Conservation (phyloP, 2,329 filamentous ascomycete genomes). For the Pseudogymnoascus sp. region DNA sequence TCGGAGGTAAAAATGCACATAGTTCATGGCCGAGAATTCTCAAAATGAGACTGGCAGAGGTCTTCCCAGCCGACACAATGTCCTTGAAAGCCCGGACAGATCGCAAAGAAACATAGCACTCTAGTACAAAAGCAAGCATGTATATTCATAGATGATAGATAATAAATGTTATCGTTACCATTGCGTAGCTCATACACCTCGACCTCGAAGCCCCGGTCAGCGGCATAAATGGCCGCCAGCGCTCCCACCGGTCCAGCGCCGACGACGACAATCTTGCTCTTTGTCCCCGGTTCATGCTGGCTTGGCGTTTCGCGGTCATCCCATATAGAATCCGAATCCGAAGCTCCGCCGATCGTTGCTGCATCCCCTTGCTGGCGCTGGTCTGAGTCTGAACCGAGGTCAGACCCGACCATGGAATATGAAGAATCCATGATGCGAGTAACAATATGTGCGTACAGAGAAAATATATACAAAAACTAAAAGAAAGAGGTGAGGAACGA, state of each 20-base stretch:
- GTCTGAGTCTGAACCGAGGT: neutral
- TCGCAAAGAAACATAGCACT: neutral
- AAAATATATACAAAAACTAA: neutral
- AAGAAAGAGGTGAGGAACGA: neutral
- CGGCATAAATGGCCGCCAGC: constrained; percentile 85
- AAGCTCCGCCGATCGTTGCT: neutral
- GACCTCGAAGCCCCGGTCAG: constrained; percentile 77
- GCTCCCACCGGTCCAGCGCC: constrained; percentile 92
- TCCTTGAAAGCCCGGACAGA: neutral
- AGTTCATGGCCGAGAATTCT: neutral
- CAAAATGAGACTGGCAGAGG: neutral
- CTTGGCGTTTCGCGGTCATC: neutral
- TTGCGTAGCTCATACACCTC: constrained; percentile 89
- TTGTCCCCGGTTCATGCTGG: neutral
- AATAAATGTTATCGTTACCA: constrained; percentile 46
- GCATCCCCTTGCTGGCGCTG: neutral
- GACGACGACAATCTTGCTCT: constrained; percentile 52
- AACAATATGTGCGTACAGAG: neutral
- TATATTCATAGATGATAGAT: neutral
- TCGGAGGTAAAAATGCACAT: neutral
- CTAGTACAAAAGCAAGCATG: neutral
- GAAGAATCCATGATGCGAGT: neutral
- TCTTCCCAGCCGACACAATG: neutral
- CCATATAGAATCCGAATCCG: neutral
- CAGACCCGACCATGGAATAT: neutral